A percentile compares a stretch with the other conserved stretches of the same genome.
phyloP scores from a whole-genome alignment of 306 rosid genomes.

The Boehmeria nivea region DNA sequence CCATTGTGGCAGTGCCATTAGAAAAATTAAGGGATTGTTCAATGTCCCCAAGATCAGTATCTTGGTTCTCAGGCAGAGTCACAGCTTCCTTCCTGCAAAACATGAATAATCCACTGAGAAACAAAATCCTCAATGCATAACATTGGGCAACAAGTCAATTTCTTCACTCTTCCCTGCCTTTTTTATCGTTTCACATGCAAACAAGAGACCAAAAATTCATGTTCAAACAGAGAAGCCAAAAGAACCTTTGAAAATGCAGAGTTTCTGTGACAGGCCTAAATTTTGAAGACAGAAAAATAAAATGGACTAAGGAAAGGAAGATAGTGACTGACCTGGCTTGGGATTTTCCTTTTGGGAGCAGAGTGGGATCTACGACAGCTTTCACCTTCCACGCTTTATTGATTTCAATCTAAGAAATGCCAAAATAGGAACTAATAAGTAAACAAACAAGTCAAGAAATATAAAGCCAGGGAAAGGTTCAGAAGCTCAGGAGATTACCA shows the following conservation, averaged over 20 bases:
- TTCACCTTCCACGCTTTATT: slow-evolving; percentile 79
- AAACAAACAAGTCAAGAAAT: not conserved
- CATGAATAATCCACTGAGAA: not conserved
- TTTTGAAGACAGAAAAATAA: too few relatives aligned
- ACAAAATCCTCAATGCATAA: not conserved
- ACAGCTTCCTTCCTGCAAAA: slow-evolving; percentile 56
- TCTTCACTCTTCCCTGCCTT: not conserved
- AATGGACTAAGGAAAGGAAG: not conserved
- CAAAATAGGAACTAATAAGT: not conserved
- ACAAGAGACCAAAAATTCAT: not conserved
- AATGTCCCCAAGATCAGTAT: slow-evolving; percentile 34
- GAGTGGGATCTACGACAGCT: slow-evolving; percentile 46
- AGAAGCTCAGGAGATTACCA: slow-evolving; percentile 39
- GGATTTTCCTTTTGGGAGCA: slow-evolving; percentile 67
- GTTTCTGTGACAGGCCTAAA: not conserved
- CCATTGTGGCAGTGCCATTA: slow-evolving; percentile 24
- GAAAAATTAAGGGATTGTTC: slow-evolving; percentile 46
- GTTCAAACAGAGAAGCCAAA: too few relatives aligned
- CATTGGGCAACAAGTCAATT: not conserved
- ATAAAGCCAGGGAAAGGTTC: not conserved
- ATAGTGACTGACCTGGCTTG: slow-evolving; percentile 59
- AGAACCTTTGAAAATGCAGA: too few relatives aligned
- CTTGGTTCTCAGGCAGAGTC: slow-evolving; percentile 51
- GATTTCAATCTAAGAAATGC: slow-evolving; percentile 51
- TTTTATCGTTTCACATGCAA: not conserved